Percentiles rank a stretch among this genome's conserved stretches.
phyloP scores from a whole-genome alignment of 2,329 filamentous ascomycete genomes.

The Penicillium sumatraense region DNA sequence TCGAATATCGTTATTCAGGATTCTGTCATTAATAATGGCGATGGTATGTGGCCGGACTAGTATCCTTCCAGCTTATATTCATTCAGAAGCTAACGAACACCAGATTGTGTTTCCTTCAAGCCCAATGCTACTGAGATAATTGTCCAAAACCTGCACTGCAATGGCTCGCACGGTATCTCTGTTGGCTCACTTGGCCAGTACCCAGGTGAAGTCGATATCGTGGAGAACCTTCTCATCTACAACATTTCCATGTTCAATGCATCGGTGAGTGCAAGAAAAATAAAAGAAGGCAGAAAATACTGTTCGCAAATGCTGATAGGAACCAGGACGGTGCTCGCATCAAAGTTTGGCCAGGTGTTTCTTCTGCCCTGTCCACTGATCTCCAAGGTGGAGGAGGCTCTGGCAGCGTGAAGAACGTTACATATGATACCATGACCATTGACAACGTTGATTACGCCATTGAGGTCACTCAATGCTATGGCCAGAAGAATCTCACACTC shows the following conservation, averaged over 20 bases:
- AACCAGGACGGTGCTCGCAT: slow-evolving; percentile 67
- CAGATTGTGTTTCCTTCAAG: slow-evolving; percentile 74
- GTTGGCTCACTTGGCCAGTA: slow-evolving; percentile 76
- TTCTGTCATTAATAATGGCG: slow-evolving; percentile 66
- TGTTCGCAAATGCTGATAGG: slow-evolving; percentile 15
- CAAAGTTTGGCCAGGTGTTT: slow-evolving; percentile 71
- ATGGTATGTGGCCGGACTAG: slow-evolving; percentile 51
- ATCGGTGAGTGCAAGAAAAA: slow-evolving; percentile 27
- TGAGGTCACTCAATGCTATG: slow-evolving; percentile 69
- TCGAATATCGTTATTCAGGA: slow-evolving; percentile 69
- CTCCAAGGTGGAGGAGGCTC: slow-evolving; percentile 69
- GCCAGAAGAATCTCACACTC: slow-evolving; percentile 65
- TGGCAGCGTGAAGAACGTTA: slow-evolving; percentile 68
- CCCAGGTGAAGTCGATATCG: slow-evolving; percentile 64
- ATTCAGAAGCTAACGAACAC: neutral
- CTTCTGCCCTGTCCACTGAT: slow-evolving; percentile 61
- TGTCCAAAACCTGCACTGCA: slow-evolving; percentile 69
- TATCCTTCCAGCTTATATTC: neutral
- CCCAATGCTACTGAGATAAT: slow-evolving; percentile 72
- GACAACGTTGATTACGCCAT: slow-evolving; percentile 69
- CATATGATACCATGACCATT: slow-evolving; percentile 65
- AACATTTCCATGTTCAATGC: slow-evolving; percentile 65
- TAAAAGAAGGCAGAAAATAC: slow-evolving; percentile 27
- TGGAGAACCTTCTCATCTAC: slow-evolving; percentile 70
- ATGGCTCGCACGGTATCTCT: slow-evolving; percentile 72